A percentile compares a stretch with the other conserved stretches of the same genome.
phyloP scores from a whole-genome alignment of 257 asterid species.

The Fraxinus americana region DNA sequence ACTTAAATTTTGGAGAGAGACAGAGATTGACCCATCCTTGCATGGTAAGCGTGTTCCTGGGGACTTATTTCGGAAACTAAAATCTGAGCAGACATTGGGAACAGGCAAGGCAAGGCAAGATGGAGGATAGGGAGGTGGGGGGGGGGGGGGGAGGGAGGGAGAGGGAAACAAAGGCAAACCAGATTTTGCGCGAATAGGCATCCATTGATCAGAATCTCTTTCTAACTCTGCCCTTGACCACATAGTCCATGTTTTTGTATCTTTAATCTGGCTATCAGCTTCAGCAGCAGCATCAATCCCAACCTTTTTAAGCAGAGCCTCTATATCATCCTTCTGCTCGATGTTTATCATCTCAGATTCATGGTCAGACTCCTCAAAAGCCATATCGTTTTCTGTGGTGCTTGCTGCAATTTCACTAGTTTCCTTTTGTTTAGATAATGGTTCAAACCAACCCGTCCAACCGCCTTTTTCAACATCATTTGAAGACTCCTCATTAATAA shows the following conservation, averaged over 20 bases:
- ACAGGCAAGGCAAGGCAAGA: neutral
- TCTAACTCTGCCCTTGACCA: conserved; percentile 84
- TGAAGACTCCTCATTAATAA: conserved; percentile 61
- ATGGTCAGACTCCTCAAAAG: conserved; percentile 53
- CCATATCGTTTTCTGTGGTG: conserved; percentile 40
- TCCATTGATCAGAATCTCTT: conserved; percentile 74
- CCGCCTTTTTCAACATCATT: conserved; percentile 75
- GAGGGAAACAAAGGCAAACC: conserved; percentile 44
- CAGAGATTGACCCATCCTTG: neutral
- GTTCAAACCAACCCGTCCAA: conserved; percentile 97
- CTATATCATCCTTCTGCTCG: conserved; percentile 76
- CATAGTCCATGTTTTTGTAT: conserved; percentile 73
- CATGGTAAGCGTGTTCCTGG: neutral
- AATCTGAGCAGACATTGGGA: neutral
- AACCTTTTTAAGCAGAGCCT: conserved; percentile 75
- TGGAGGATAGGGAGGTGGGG: neutral
- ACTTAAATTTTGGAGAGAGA: neutral
- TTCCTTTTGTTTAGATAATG: conserved; percentile 53
- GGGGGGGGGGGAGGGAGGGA: conserved; percentile 4
- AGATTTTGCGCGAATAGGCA: conserved; percentile 71
- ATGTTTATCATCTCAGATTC: conserved; percentile 51
- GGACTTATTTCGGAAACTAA: neutral
- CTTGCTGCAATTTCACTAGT: conserved; percentile 39
- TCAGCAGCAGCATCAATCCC: conserved; percentile 86
- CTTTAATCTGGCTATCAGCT: conserved; percentile 69